Percentiles rank a stretch among this genome's conserved stretches.
phyloP scores from a whole-genome alignment of 306 rosid species.

The Dalbergia cultrata region DNA sequence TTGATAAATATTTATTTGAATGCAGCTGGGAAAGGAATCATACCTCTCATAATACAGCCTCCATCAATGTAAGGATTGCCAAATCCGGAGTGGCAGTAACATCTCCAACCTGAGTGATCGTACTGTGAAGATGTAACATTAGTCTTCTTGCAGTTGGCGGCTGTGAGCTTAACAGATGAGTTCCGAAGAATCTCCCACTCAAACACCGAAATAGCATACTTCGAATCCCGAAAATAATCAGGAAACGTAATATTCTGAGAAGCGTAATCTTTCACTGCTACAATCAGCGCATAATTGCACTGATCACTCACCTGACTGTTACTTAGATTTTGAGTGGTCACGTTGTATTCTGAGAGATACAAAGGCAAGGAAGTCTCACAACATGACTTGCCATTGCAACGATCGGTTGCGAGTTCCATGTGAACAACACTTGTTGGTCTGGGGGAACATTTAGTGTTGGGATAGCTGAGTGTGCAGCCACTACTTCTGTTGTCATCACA shows the following conservation, averaged over 20 bases:
- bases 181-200: not conserved
- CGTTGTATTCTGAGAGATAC: not conserved
- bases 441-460: too few species aligned
- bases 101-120: not conserved
- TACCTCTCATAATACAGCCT: not conserved
- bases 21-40: not conserved
- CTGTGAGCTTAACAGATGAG: too few species aligned
- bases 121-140: not conserved
- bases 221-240: too few species aligned
- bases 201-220: not conserved
- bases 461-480: too few species aligned
- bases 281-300: slow-evolving; percentile 34
- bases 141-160: not conserved
- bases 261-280: accelerated
- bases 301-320: not conserved
- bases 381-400: slow-evolving; percentile 7
- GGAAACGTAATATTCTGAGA: too few species aligned
- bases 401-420: not conserved
- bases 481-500: not conserved
- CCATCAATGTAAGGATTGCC: slow-evolving; percentile 9
- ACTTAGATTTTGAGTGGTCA: not conserved
- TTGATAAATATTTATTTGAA: too few species aligned
- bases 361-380: slow-evolving; percentile 1
- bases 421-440: too few species aligned
- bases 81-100: not conserved